Evolutionary conservation across 768 basidiomycete genomes (phyloP).

Genomic region (Mycena galericulata): DNA sequence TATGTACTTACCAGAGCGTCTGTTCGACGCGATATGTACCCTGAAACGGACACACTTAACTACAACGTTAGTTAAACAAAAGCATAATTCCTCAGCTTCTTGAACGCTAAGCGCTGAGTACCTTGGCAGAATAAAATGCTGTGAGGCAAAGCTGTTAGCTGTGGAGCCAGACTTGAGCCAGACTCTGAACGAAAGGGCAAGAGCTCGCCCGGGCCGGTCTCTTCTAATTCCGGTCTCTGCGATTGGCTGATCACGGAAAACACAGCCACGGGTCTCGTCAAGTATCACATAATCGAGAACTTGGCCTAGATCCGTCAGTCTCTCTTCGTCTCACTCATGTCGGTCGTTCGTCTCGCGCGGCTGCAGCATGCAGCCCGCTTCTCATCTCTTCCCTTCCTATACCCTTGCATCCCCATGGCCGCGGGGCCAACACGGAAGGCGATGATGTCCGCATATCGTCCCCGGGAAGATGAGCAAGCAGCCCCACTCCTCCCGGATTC

Average conservation of each 20-base stretch:
- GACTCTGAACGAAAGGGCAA: too few species aligned
- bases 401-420: constrained; percentile 46
- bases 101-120: too few species aligned
- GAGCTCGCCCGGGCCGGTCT: too few species aligned
- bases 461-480: constrained; percentile 43
- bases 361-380: constrained; percentile 48
- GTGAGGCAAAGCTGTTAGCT: too few species aligned
- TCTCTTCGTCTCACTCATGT: constrained; percentile 37
- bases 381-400: constrained; percentile 47
- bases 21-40: too few species aligned
- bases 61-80: too few species aligned
- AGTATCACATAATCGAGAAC: background rate
- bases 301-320: constrained; percentile 10
- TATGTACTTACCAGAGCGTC: constrained; percentile 17
- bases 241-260: constrained; percentile 11
- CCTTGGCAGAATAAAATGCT: too few species aligned
- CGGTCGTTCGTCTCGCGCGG: constrained; percentile 44
- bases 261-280: background rate
- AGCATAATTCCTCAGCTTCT: too few species aligned
- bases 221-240: background rate
- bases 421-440: constrained; percentile 62
- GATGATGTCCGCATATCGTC: constrained; percentile 75
- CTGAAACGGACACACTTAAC: too few species aligned
- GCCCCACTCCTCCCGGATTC: constrained; percentile 53
- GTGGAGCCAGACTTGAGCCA: too few species aligned